A percentile compares a stretch with the other conserved stretches of the same genome.
phyloP scores from a whole-genome alignment of 2,329 filamentous ascomycete genomes.

The Exserohilum rostratum region DNA sequence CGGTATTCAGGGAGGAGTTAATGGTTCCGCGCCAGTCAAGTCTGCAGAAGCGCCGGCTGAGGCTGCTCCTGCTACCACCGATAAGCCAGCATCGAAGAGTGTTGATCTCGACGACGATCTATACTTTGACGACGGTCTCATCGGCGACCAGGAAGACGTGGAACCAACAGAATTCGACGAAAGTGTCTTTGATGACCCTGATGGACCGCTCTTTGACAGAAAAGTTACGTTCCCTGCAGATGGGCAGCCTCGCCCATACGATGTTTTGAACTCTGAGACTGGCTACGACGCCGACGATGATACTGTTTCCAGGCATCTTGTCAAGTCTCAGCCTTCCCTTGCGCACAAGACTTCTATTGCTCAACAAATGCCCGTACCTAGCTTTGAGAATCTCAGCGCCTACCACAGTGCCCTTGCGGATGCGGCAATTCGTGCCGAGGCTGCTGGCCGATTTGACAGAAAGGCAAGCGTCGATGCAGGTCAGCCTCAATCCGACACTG shows the following conservation, averaged over 20 bases:
- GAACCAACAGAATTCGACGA: slow-evolving; percentile 71
- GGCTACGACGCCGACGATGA: slow-evolving; percentile 45
- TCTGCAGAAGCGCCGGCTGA: slow-evolving; percentile 16
- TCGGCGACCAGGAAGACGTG: slow-evolving; percentile 57
- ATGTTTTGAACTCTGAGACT: slow-evolving; percentile 26
- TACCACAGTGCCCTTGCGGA: slow-evolving; percentile 86
- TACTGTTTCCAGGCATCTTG: slow-evolving; percentile 30
- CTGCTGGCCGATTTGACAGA: slow-evolving; percentile 75
- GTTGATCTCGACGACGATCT: slow-evolving; percentile 60
- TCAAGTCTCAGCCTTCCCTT: slow-evolving; percentile 55
- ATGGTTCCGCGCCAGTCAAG: slow-evolving; percentile 14
- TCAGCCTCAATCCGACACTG: slow-evolving; percentile 37
- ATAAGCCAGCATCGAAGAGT: slow-evolving; percentile 12
- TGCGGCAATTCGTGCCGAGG: slow-evolving; percentile 77
- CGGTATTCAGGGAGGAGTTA: slow-evolving; percentile 16
- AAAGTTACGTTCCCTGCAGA: slow-evolving; percentile 33
- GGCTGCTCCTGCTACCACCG: slow-evolving; percentile 5
- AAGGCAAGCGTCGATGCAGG: slow-evolving; percentile 55
- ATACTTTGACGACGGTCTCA: slow-evolving; percentile 71
- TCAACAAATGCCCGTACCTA: slow-evolving; percentile 39
- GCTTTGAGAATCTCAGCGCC: slow-evolving; percentile 63
- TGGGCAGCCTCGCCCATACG: slow-evolving; percentile 28
- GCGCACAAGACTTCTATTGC: slow-evolving; percentile 54
- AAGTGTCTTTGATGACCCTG: slow-evolving; percentile 69
- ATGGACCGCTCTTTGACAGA: slow-evolving; percentile 58